Conservation (phyloP, 1,284 basidiomycete genomes). For the Golubevia sp. region DNA sequence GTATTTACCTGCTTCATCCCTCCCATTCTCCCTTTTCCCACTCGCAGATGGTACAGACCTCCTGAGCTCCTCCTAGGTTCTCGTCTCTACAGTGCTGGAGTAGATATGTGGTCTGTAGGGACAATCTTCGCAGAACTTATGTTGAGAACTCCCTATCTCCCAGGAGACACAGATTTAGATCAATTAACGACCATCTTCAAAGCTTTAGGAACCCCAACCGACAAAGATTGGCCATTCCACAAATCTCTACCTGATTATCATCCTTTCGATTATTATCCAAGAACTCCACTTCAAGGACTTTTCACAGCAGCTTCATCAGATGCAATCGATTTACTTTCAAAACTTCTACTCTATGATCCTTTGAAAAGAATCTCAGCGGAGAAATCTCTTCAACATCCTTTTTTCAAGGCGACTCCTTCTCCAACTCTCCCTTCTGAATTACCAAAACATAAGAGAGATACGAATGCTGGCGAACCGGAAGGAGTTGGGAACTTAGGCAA, state of each 20-base stretch:
- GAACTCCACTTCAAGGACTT: conserved; percentile 78
- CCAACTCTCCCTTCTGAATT: conserved; percentile 41
- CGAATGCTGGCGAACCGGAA: not conserved
- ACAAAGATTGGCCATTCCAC: conserved; percentile 94
- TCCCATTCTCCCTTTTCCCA: conserved; percentile 8
- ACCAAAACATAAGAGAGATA: conserved; percentile 38
- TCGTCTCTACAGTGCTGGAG: conserved; percentile 82
- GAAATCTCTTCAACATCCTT: conserved; percentile 39
- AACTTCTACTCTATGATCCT: conserved; percentile 85
- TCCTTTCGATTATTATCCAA: conserved; percentile 68
- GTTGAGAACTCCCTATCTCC: conserved; percentile 88
- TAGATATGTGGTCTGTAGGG: conserved; percentile 93
- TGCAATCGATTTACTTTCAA: conserved; percentile 79
- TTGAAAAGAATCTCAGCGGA: conserved; percentile 76
- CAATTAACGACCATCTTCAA: conserved; percentile 93
- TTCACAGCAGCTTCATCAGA: conserved; percentile 89
- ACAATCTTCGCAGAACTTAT: conserved; percentile 96
- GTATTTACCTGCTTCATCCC: conserved; percentile 16
- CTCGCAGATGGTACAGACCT: conserved; percentile 88
- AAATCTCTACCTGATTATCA: conserved; percentile 63
- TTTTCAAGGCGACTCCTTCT: conserved; percentile 38
- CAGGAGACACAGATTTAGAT: conserved; percentile 93
- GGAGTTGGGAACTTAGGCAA: not conserved
- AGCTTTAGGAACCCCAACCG: conserved; percentile 91
- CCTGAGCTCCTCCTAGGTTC: conserved; percentile 89